phyloP scores from a whole-genome alignment of 495 filamentous ascomycete species.

The Podospora conica region DNA sequence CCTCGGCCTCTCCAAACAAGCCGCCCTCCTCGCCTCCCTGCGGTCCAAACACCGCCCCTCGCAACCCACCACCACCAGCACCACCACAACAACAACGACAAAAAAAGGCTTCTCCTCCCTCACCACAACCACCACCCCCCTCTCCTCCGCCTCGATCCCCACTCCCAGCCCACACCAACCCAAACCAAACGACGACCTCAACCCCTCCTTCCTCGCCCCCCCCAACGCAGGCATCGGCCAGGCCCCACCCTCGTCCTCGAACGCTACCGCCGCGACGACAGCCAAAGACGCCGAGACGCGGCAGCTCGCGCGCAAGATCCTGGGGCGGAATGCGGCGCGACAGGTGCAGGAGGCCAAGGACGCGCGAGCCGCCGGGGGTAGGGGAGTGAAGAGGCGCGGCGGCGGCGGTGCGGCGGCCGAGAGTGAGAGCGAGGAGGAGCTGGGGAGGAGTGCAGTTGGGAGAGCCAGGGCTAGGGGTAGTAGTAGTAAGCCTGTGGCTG shows the following conservation, averaged over 20 bases:
- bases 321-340: constrained; percentile 21
- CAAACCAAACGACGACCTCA: constrained; percentile 23
- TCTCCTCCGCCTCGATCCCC: not conserved
- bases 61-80: constrained; percentile 9
- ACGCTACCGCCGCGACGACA: not conserved
- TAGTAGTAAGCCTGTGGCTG: not conserved
- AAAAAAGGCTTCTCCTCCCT: constrained; percentile 18
- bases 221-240: constrained; percentile 37
- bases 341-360: constrained; percentile 7
- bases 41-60: constrained; percentile 6
- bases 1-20: constrained; percentile 14
- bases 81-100: constrained; percentile 1
- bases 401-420: constrained; percentile 21
- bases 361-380: not conserved
- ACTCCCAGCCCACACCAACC: constrained; percentile 2
- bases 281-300: not conserved
- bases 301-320: constrained; percentile 22
- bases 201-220: constrained; percentile 18
- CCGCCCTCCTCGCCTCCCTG: constrained; percentile 10
- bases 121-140: constrained; percentile 1
- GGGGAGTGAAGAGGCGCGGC: not conserved
- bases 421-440: constrained; percentile 52
- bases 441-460: constrained; percentile 52
- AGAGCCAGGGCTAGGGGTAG: constrained; percentile 25
- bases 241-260: not conserved